Conservation (phyloP, 176 grass and related monocot genomes). For the Zea mays region Zm-B73-REFERENCE-NAM-5.0 NC_050097.1:216478001-216478500, state of each 20-base stretch:
- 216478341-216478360: neutral
- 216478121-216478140: neutral
- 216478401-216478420: neutral
- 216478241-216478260: constrained; percentile 18
- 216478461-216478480: neutral
- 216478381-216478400: neutral
- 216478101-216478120: constrained; percentile 18
- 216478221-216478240: neutral
- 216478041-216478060: neutral
- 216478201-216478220: constrained; percentile 1
- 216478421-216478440: neutral
- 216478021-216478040: constrained; percentile 7
- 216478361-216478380: constrained; percentile 13
- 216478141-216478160: constrained; percentile 28
- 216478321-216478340: neutral
- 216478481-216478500: neutral
- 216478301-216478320: neutral
- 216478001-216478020: constrained; percentile 91
- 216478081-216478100: constrained; percentile 24
- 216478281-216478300: neutral
- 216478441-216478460: neutral
- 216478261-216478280: constrained; percentile 21
- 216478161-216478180: constrained; percentile 27
- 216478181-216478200: constrained; percentile 9
- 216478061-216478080: constrained; percentile 19